Evolutionary conservation across 495 filamentous ascomycete genomes (phyloP).

Genomic region (Pyrenula aspistea): DNA sequence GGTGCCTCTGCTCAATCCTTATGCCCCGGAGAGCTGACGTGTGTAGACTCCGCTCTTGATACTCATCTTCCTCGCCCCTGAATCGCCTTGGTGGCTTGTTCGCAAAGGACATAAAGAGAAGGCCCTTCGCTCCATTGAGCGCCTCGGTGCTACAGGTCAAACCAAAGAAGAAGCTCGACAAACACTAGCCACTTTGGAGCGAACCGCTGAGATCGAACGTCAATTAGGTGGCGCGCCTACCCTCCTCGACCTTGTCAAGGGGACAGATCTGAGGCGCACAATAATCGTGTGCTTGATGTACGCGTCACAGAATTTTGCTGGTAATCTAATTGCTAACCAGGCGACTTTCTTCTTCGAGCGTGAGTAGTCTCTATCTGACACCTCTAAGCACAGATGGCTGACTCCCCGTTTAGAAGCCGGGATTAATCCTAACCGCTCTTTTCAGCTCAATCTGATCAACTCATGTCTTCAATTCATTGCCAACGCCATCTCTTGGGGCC

Average conservation of each 20-base stretch:
- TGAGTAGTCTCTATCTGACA: slow-evolving; percentile 2
- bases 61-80: slow-evolving; percentile 52
- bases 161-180: slow-evolving; percentile 46
- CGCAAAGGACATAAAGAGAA: slow-evolving; percentile 49
- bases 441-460: slow-evolving; percentile 25
- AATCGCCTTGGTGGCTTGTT: slow-evolving; percentile 62
- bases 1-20: background rate
- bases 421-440: slow-evolving; percentile 12
- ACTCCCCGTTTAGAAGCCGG: slow-evolving; percentile 14
- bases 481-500: slow-evolving; percentile 13
- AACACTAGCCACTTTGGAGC: slow-evolving; percentile 62
- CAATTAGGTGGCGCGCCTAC: slow-evolving; percentile 42
- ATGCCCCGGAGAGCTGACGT: background rate
- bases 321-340: slow-evolving; percentile 10
- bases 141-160: slow-evolving; percentile 37
- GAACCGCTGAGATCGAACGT: slow-evolving; percentile 55
- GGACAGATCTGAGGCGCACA: slow-evolving; percentile 53
- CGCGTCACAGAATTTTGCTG: slow-evolving; percentile 25
- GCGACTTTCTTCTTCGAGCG: slow-evolving; percentile 19
- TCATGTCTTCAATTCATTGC: slow-evolving; percentile 24
- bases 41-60: slow-evolving; percentile 43
- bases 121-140: slow-evolving; percentile 48
- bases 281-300: slow-evolving; percentile 51
- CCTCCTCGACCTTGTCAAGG: slow-evolving; percentile 56
- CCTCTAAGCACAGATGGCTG: background rate